Percentiles rank a stretch among this genome's conserved stretches.
phyloP scores from a whole-genome alignment of 345 rosid species.

The Eucalyptus fibrosa region DNA sequence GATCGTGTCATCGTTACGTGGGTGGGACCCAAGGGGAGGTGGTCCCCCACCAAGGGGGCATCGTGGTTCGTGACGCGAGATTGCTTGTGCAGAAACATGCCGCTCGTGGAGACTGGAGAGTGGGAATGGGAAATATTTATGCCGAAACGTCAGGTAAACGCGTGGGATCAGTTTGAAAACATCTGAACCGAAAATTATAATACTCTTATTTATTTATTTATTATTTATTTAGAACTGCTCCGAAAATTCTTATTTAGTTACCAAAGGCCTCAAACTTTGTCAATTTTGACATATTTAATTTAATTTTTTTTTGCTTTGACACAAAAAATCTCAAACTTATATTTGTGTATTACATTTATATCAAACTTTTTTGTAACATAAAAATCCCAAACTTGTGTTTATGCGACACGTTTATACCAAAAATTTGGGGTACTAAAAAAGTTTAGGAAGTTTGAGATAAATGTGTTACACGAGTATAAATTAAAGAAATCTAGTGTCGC shows the following conservation, averaged over 20 bases:
- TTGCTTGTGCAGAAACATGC: background rate
- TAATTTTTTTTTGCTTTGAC: fast-evolving
- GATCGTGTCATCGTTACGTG: background rate
- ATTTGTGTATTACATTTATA: fast-evolving
- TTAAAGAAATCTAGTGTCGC: fast-evolving
- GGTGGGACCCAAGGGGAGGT: background rate
- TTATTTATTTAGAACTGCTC: background rate
- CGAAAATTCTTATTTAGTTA: background rate
- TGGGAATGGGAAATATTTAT: background rate
- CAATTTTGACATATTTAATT: too few species aligned
- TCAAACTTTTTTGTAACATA: too few species aligned
- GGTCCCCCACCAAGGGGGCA: background rate
- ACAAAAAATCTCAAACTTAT: too few species aligned
- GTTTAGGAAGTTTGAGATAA: too few species aligned
- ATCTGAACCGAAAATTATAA: background rate
- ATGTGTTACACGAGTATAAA: fast-evolving
- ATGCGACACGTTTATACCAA: too few species aligned
- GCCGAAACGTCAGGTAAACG: background rate
- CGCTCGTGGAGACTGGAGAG: background rate
- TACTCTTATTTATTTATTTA: background rate
- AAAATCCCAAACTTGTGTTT: too few species aligned
- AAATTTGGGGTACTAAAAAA: too few species aligned
- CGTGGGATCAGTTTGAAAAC: background rate
- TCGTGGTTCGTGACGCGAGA: background rate
- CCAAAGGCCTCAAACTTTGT: too few species aligned